phyloP scores from a whole-genome alignment of 495 filamentous ascomycete genomes.

The Acidomyces sp. region DNA sequence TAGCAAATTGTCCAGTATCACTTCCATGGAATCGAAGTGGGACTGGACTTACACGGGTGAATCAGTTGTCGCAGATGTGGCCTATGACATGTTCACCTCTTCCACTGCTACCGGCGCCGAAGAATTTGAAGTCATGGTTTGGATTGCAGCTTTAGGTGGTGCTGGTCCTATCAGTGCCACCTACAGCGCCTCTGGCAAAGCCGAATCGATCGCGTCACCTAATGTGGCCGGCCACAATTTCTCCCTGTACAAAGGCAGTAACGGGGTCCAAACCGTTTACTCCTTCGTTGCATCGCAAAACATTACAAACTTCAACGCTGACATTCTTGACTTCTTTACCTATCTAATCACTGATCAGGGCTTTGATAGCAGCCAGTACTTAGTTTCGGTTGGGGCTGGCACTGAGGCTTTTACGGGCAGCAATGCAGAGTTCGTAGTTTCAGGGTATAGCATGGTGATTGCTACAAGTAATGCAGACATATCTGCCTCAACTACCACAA shows the following conservation, averaged over 20 bases:
- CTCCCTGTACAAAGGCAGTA: not conserved
- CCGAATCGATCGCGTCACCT: not conserved
- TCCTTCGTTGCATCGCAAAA: not conserved
- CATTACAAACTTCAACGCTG: not conserved
- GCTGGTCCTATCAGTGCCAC: not conserved
- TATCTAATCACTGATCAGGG: not conserved
- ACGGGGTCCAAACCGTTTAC: not conserved
- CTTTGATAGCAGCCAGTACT: not conserved
- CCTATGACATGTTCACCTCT: not conserved
- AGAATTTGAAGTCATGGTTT: not conserved
- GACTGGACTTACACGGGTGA: constrained; percentile 46
- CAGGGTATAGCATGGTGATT: too few relatives aligned
- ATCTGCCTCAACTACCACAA: too few relatives aligned
- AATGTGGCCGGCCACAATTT: not conserved
- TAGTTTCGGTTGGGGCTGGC: too few relatives aligned
- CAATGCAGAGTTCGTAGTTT: too few relatives aligned
- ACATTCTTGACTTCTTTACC: not conserved
- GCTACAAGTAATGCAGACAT: too few relatives aligned
- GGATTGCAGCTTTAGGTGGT: not conserved
- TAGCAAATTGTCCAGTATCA: constrained; percentile 36
- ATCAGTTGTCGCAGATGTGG: constrained; percentile 44
- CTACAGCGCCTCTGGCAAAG: not conserved
- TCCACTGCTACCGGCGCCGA: not conserved
- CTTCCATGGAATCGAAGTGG: constrained; percentile 39
- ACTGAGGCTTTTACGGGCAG: too few relatives aligned